These are phyloP conservation scores for Diaporthe helianthi DNA, from an alignment of 2,329 filamentous ascomycete species.

Conservation along the genomic window DNA sequence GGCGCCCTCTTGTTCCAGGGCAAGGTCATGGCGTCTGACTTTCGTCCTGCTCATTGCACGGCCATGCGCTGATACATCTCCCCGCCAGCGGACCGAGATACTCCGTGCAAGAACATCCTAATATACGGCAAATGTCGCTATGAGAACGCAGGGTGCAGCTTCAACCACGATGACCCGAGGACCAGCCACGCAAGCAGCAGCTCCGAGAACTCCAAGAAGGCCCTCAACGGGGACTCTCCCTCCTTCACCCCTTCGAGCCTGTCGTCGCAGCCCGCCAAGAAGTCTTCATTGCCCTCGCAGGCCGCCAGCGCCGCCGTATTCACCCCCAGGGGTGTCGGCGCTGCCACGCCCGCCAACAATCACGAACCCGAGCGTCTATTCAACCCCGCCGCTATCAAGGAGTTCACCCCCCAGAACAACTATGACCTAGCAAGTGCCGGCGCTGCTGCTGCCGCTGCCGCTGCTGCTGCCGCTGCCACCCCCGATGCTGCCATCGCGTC, in stretches of 20 bases:
- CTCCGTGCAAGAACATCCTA: constrained; percentile 87
- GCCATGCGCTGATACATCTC: constrained; percentile 32
- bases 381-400: constrained; percentile 63
- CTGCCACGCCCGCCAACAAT: constrained; percentile 50
- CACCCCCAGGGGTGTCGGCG: constrained; percentile 69
- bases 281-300: constrained; percentile 84
- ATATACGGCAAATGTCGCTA: constrained; percentile 95
- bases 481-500: constrained; percentile 55
- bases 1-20: constrained; percentile 24
- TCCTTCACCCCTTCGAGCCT: constrained; percentile 80
- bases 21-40: not conserved
- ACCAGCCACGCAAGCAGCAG: constrained; percentile 23
- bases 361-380: constrained; percentile 53
- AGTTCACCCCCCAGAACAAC: constrained; percentile 63
- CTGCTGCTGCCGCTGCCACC: constrained; percentile 46
- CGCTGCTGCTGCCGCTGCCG: constrained; percentile 51
- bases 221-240: constrained; percentile 93
- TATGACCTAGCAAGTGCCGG: constrained; percentile 61
- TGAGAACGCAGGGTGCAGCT: constrained; percentile 89
- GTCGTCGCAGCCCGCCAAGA: constrained; percentile 58
- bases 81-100: constrained; percentile 72
- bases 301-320: constrained; percentile 89
- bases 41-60: not conserved
- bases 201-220: constrained; percentile 62
- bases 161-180: constrained; percentile 76